A percentile compares a stretch with the other conserved stretches of the same genome.
These are phyloP conservation scores for Pleurotus cornucopiae DNA, from an alignment of 768 basidiomycete species.

Conservation along the genomic window DNA sequence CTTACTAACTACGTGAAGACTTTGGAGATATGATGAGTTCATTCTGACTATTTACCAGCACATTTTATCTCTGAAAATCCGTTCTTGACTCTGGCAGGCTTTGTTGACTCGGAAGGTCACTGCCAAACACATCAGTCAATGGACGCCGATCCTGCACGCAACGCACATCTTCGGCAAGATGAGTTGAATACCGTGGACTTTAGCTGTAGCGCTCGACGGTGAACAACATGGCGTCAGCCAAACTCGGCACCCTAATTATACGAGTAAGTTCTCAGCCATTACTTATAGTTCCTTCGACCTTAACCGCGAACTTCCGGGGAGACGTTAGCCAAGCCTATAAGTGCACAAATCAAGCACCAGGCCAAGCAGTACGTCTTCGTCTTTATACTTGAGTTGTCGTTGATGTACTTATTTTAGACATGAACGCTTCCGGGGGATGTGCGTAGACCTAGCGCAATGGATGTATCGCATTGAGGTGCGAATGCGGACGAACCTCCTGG, in stretches of 20 bases:
- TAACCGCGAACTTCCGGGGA: constrained; percentile 20
- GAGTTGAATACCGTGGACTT: too few relatives aligned
- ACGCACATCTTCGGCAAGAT: too few relatives aligned
- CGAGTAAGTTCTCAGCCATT: constrained; percentile 42
- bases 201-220: too few relatives aligned
- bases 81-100: too few relatives aligned
- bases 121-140: too few relatives aligned
- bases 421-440: constrained; percentile 65
- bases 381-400: neutral
- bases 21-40: too few relatives aligned
- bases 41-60: too few relatives aligned
- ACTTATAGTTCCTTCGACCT: neutral
- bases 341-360: constrained; percentile 61
- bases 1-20: too few relatives aligned
- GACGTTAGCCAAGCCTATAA: constrained; percentile 87
- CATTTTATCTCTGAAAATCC: too few relatives aligned
- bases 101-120: too few relatives aligned
- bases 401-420: constrained; percentile 41
- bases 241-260: constrained; percentile 71
- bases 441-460: constrained; percentile 69
- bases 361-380: constrained; percentile 56
- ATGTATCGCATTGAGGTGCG: constrained; percentile 73
- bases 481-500: constrained; percentile 71
- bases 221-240: constrained; percentile 61
- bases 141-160: too few relatives aligned